These are phyloP conservation scores for Funneliformis geosporum DNA, from an alignment of 192 early-diverging fungal species.

Conservation along the genomic window DNA sequence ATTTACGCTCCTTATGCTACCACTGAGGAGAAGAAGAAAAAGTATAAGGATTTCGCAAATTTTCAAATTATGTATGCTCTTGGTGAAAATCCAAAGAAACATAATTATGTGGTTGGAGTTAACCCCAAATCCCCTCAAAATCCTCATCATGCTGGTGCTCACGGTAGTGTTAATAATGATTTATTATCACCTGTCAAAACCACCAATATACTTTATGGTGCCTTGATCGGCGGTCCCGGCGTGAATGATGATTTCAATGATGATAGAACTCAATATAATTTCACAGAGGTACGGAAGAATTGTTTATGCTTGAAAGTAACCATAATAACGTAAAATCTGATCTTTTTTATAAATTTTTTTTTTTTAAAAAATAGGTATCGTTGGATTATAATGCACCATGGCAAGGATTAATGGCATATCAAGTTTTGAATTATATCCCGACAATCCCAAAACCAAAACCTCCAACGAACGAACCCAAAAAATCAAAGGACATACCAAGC, in stretches of 20 bases:
- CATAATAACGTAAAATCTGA: not conserved
- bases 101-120: not conserved
- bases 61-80: not conserved
- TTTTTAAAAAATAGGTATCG: not conserved
- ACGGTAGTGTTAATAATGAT: slow-evolving; percentile 49
- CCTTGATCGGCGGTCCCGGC: slow-evolving; percentile 57
- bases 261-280: slow-evolving; percentile 44
- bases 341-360: not conserved
- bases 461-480: too few relatives aligned
- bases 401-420: slow-evolving; percentile 54
- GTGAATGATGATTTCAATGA: slow-evolving; percentile 53
- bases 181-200: slow-evolving; percentile 40
- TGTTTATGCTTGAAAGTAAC: not conserved
- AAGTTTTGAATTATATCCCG: slow-evolving; percentile 37
- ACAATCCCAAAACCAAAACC: not conserved
- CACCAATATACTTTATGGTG: slow-evolving; percentile 52
- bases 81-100: not conserved
- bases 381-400: slow-evolving; percentile 55
- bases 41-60: not conserved
- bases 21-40: slow-evolving; percentile 3
- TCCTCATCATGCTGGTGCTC: slow-evolving; percentile 58
- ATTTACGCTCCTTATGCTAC: slow-evolving; percentile 26
- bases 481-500: not conserved
- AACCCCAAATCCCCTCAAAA: slow-evolving; percentile 39
- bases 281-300: slow-evolving; percentile 47